Evolutionary conservation across 768 basidiomycete genomes (phyloP).

Genomic region (Inosperma sp.): DNA sequence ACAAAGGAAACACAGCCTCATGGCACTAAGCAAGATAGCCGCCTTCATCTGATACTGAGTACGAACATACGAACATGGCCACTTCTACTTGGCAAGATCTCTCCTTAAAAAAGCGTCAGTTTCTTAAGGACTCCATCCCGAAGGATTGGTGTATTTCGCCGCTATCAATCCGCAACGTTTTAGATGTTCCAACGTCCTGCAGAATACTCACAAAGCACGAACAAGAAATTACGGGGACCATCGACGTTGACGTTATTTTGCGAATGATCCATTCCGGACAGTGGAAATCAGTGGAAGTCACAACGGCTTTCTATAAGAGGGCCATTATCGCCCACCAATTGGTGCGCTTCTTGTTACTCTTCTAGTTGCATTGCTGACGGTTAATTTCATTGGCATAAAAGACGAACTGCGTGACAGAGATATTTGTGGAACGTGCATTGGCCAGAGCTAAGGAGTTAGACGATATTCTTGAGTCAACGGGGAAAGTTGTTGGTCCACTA

Average conservation of each 20-base stretch:
- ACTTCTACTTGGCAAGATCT: slow-evolving; percentile 58
- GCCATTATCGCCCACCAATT: slow-evolving; percentile 79
- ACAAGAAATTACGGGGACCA: slow-evolving; percentile 41
- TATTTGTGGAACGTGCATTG: slow-evolving; percentile 72
- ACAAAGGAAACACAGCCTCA: no score
- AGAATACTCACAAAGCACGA: slow-evolving; percentile 54
- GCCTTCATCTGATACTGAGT: no score
- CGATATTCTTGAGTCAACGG: slow-evolving; percentile 53
- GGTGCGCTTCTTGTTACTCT: slow-evolving; percentile 35
- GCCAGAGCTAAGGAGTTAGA: slow-evolving; percentile 64
- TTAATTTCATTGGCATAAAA: no score
- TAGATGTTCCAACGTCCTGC: slow-evolving; percentile 47
- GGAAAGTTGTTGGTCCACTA: slow-evolving; percentile 62
- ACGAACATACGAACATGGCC: no score
- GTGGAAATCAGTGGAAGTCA: slow-evolving; percentile 67
- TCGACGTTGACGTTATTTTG: slow-evolving; percentile 43
- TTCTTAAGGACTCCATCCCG: slow-evolving; percentile 56
- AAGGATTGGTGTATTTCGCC: slow-evolving; percentile 59
- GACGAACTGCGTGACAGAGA: slow-evolving; percentile 81
- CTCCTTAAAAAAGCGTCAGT: slow-evolving; percentile 47
- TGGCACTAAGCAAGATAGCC: no score
- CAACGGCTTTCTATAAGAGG: slow-evolving; percentile 69
- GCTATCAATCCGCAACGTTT: slow-evolving; percentile 37
- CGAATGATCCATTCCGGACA: slow-evolving; percentile 45
- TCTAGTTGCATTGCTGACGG: background rate